Conservation (phyloP, 805 yeast species). For the Candida tibetensis region DNA sequence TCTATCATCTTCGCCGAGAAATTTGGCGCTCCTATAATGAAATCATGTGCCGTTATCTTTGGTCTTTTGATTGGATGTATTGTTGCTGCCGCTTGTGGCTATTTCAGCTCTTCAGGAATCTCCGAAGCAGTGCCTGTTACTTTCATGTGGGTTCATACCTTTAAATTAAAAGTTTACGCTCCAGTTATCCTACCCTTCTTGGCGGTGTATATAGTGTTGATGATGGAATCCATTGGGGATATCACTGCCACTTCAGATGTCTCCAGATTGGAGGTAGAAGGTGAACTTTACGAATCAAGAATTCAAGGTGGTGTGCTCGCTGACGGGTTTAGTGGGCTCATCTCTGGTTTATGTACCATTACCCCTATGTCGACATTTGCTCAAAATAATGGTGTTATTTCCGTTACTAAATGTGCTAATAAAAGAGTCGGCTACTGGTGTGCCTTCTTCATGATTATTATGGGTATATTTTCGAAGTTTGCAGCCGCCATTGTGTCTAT, state of each 20-base stretch:
- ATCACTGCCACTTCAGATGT: conserved; percentile 94
- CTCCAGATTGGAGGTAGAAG: conserved; percentile 79
- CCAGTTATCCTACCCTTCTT: conserved; percentile 84
- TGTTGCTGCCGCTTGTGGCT: conserved; percentile 88
- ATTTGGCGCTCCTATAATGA: conserved; percentile 93
- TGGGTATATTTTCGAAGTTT: conserved; percentile 73
- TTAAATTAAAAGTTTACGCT: conserved; percentile 71
- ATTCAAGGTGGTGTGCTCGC: conserved; percentile 92
- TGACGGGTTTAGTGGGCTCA: conserved; percentile 77
- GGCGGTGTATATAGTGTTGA: conserved; percentile 75
- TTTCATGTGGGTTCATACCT: conserved; percentile 86
- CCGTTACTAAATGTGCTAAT: conserved; percentile 88
- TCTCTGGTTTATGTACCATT: conserved; percentile 75
- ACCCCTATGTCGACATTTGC: conserved; percentile 94
- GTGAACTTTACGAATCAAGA: conserved; percentile 75
- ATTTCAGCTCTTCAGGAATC: conserved; percentile 59
- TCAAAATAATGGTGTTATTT: conserved; percentile 92
- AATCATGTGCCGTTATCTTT: conserved; percentile 85
- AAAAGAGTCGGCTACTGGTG: conserved; percentile 78
- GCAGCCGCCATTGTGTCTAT: conserved; percentile 66
- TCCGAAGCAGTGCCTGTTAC: conserved; percentile 76
- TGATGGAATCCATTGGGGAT: conserved; percentile 95
- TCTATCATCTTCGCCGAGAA: conserved; percentile 74
- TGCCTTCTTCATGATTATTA: conserved; percentile 72
- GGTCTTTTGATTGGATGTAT: conserved; percentile 88